A percentile compares a stretch with the other conserved stretches of the same genome.
Conservation (phyloP, 306 rosid species). For the Lathyrus tuberosus region DNA sequence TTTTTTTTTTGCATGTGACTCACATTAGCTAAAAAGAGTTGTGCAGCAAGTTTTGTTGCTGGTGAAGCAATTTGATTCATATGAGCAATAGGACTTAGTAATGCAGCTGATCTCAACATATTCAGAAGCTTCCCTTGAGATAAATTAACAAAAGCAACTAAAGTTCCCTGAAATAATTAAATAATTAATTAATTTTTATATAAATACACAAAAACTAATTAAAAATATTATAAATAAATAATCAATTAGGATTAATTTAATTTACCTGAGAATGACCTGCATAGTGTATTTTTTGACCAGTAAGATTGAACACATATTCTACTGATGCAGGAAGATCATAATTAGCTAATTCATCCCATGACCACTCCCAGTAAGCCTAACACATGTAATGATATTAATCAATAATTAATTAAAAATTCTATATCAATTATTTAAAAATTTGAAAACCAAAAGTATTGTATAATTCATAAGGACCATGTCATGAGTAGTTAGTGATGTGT, state of each 20-base stretch:
- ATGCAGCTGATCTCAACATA: conserved; percentile 67
- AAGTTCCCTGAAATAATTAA: conserved; percentile 62
- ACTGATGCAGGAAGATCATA: conserved; percentile 74
- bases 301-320: conserved; percentile 59
- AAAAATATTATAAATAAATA: too few species aligned
- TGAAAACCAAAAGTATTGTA: background rate
- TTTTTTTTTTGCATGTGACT: background rate
- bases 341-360: conserved; percentile 81
- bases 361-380: conserved; percentile 85
- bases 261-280: conserved; percentile 80
- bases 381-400: background rate
- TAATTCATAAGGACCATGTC: conserved; percentile 40
- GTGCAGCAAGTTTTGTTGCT: conserved; percentile 47
- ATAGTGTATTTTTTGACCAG: conserved; percentile 71
- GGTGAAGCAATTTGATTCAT: conserved; percentile 52
- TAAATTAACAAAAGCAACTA: conserved; percentile 60
- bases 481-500: conserved; percentile 45
- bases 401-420: background rate
- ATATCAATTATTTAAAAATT: background rate
- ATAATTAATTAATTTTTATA: too few species aligned
- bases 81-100: conserved; percentile 81
- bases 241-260: background rate
- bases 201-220: too few species aligned
- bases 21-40: conserved; percentile 56
- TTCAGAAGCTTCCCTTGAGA: conserved; percentile 50